Conservation (phyloP, 2,329 filamentous ascomycete genomes). For the Metarhizium guizhouense region DNA sequence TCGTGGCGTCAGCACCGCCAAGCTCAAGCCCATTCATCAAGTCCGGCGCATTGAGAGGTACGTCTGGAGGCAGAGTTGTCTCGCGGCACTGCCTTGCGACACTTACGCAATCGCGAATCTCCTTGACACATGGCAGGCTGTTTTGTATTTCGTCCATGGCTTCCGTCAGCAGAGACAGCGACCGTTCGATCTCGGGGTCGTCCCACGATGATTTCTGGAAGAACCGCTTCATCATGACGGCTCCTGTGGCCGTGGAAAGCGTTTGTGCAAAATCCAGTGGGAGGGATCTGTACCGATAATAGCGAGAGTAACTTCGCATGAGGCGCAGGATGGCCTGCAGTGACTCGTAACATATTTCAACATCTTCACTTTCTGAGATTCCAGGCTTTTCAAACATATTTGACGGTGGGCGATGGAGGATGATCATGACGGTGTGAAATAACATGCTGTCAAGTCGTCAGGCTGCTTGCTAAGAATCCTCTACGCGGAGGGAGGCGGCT, state of each 20-base stretch:
- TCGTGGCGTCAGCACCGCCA: constrained; percentile 12
- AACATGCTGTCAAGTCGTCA: constrained; percentile 19
- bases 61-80: constrained; percentile 20
- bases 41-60: constrained; percentile 21
- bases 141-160: constrained; percentile 43
- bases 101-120: constrained; percentile 27
- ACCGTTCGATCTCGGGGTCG: constrained; percentile 36
- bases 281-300: constrained; percentile 33
- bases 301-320: constrained; percentile 33
- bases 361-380: constrained; percentile 32
- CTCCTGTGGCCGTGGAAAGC: constrained; percentile 35
- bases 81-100: constrained; percentile 20
- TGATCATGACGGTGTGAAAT: constrained; percentile 43
- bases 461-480: too few relatives aligned
- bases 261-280: constrained; percentile 41
- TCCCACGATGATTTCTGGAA: constrained; percentile 30
- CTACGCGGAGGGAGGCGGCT: not conserved
- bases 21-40: constrained; percentile 24
- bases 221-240: constrained; percentile 36
- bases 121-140: constrained; percentile 36
- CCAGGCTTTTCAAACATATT: constrained; percentile 31
- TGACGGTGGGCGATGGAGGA: constrained; percentile 38
- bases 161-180: constrained; percentile 38
- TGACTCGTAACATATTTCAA: constrained; percentile 41
- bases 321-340: constrained; percentile 35